phyloP scores from a whole-genome alignment of 163 green algal genomes.

The Smithsoniella earleae region DNA sequence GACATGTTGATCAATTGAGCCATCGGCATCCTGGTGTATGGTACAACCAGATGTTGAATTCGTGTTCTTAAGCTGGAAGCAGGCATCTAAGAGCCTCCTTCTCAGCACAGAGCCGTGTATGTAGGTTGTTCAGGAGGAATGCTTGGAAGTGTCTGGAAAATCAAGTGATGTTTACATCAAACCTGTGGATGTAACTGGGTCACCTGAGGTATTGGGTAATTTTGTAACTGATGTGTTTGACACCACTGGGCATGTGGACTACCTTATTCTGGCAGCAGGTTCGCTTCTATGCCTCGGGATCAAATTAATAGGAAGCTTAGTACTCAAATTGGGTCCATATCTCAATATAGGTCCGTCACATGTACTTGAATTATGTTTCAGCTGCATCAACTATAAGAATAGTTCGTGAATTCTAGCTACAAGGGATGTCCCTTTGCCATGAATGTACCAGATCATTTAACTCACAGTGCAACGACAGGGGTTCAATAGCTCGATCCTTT shows the following conservation, averaged over 20 bases:
- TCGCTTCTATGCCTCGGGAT: too few species aligned
- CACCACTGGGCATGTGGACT: not conserved
- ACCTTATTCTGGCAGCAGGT: slow-evolving; percentile 25
- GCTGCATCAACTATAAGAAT: too few species aligned
- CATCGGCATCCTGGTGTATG: not conserved
- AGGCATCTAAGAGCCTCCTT: not conserved
- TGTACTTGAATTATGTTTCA: too few species aligned
- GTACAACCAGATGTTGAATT: not conserved
- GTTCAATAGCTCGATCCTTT: too few species aligned
- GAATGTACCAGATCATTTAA: too few species aligned
- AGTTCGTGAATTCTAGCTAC: too few species aligned
- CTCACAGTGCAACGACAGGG: too few species aligned
- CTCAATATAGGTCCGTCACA: too few species aligned
- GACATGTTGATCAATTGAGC: too few species aligned
- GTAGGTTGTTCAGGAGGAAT: not conserved
- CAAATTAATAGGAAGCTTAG: too few species aligned
- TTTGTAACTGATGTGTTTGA: not conserved
- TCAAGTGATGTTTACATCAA: not conserved
- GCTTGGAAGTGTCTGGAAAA: not conserved
- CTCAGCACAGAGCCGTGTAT: not conserved
- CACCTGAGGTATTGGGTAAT: not conserved
- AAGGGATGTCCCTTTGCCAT: too few species aligned
- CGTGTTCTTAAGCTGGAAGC: not conserved
- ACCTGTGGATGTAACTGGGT: slow-evolving; percentile 13
- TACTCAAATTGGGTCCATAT: too few species aligned